Percentiles rank a stretch among this genome's conserved stretches.
Conservation (phyloP, 345 rosid genomes). For the Pseudoturritis turrita region DNA sequence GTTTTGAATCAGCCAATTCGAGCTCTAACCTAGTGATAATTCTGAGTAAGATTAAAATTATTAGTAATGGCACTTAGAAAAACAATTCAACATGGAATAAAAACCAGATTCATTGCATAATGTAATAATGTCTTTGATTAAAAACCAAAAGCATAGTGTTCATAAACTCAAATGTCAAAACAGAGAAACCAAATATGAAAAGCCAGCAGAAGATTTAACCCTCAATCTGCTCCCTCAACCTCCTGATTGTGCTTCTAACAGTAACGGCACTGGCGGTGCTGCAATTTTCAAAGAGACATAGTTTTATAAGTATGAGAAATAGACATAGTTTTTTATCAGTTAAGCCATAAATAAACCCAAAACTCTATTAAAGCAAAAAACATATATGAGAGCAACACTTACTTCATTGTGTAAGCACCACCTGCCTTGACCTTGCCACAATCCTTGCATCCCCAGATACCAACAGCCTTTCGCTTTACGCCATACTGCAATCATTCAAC, state of each 20-base stretch:
- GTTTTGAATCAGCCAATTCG: too few species aligned
- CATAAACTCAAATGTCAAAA: neutral
- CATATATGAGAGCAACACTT: neutral
- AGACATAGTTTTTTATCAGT: too few species aligned
- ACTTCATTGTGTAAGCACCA: slow-evolving; percentile 97
- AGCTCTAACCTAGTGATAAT: too few species aligned
- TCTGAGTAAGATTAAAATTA: neutral
- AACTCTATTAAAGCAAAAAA: too few species aligned
- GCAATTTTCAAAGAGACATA: neutral
- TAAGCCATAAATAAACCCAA: neutral
- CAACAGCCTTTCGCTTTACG: slow-evolving; percentile 92
- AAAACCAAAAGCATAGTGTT: neutral
- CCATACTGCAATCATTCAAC: slow-evolving; percentile 47
- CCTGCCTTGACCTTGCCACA: slow-evolving; percentile 96
- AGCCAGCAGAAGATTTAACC: slow-evolving; percentile 35
- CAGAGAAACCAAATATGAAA: neutral
- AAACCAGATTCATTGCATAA: neutral
- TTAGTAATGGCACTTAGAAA: too few species aligned
- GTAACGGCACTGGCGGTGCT: slow-evolving; percentile 91
- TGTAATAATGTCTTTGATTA: slow-evolving; percentile 3
- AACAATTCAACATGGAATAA: neutral
- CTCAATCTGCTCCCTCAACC: slow-evolving; percentile 95
- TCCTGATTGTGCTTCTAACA: slow-evolving; percentile 82
- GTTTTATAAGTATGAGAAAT: too few species aligned
- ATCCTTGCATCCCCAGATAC: slow-evolving; percentile 97